phyloP scores from a whole-genome alignment of 352 stramenopile genomes.

The Phytophthora ohioensis region DNA sequence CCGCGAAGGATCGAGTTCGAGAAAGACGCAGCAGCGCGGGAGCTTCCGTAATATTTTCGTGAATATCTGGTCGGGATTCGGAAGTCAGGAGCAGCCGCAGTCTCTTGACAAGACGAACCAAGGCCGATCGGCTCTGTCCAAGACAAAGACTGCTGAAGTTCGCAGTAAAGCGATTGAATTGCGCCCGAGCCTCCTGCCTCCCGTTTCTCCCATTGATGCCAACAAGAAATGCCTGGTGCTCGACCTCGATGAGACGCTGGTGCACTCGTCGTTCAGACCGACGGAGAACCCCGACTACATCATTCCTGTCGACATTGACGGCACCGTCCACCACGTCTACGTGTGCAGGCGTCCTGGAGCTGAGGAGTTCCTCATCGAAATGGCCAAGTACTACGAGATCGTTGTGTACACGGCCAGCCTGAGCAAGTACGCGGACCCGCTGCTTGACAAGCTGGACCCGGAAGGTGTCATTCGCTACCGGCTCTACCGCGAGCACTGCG shows the following conservation, averaged over 20 bases:
- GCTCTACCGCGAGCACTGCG: conserved; percentile 95
- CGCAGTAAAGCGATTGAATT: conserved; percentile 46
- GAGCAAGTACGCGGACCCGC: conserved; percentile 97
- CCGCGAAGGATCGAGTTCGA: conserved; percentile 36
- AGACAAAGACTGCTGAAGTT: conserved; percentile 20
- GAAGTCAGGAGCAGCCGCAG: conserved; percentile 64
- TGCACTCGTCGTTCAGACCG: conserved; percentile 97
- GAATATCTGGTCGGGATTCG: conserved; percentile 73
- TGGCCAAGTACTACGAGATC: conserved; percentile 98
- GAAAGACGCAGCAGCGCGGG: conserved; percentile 37
- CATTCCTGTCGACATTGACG: conserved; percentile 97
- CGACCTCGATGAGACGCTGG: conserved; percentile 98
- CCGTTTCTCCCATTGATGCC: conserved; percentile 49
- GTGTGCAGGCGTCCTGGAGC: conserved; percentile 93
- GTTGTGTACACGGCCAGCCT: conserved; percentile 98
- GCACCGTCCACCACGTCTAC: conserved; percentile 88
- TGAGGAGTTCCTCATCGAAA: conserved; percentile 96
- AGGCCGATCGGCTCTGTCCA: conserved; percentile 27
- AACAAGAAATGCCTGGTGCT: conserved; percentile 93
- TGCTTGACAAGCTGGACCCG: conserved; percentile 96
- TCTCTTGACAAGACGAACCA: conserved; percentile 39
- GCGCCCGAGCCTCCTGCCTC: conserved; percentile 69
- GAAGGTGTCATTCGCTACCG: conserved; percentile 90
- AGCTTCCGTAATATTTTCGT: conserved; percentile 74
- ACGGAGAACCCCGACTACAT: conserved; percentile 96